A percentile compares a stretch with the other conserved stretches of the same genome.
Conservation (phyloP, 495 filamentous ascomycete genomes). For the Podospora anserina region DNA sequence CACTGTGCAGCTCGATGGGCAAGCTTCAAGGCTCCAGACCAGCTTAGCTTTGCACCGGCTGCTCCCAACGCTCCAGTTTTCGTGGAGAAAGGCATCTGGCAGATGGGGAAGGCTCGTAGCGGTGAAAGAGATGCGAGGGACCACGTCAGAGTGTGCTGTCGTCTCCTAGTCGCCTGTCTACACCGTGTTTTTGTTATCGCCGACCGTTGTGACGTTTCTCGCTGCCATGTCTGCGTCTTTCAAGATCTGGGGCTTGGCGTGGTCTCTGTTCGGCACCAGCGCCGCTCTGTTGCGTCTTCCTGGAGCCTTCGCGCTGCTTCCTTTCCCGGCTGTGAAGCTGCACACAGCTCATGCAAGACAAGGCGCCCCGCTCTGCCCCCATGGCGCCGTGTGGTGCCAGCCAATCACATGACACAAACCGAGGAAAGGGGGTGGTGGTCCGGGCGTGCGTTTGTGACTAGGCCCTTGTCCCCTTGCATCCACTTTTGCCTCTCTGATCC, state of each 20-base stretch:
- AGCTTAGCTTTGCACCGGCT: background rate
- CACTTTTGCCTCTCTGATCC: constrained; percentile 31
- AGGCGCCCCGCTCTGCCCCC: constrained; percentile 11
- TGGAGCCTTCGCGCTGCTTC: constrained; percentile 12
- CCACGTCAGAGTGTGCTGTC: background rate
- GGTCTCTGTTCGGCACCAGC: constrained; percentile 9
- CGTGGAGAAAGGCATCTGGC: background rate
- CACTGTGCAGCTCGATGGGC: constrained; percentile 3
- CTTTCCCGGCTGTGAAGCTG: constrained; percentile 15
- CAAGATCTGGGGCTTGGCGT: background rate
- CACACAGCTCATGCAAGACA: constrained; percentile 18
- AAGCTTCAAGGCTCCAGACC: background rate
- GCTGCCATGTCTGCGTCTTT: background rate
- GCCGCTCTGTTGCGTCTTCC: constrained; percentile 11
- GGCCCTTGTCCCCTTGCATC: constrained; percentile 31
- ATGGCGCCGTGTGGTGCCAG: background rate
- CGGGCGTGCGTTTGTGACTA: constrained; percentile 24
- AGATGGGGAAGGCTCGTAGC: background rate
- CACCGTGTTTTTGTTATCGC: constrained; percentile 2
- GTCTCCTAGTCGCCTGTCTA: background rate
- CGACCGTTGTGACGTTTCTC: background rate
- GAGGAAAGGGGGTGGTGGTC: constrained; percentile 15
- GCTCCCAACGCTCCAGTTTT: background rate
- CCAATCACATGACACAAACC: constrained; percentile 23
- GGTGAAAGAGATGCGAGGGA: background rate